These are phyloP conservation scores for Raddia distichophylla DNA, from an alignment of 176 grass and related monocot genomes.

Conservation along the genomic window DNA sequence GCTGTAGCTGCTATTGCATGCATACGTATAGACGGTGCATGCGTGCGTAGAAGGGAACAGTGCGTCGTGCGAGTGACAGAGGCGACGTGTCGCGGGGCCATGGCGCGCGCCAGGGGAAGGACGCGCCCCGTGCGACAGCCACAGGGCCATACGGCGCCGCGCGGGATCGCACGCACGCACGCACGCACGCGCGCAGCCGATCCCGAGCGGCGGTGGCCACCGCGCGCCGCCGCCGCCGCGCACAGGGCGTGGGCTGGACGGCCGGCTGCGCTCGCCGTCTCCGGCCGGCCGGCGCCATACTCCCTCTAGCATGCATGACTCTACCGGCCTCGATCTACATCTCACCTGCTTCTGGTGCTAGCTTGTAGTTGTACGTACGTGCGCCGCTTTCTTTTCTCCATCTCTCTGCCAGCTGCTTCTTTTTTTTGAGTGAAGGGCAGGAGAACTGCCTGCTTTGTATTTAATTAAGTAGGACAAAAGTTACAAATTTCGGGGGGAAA, in stretches of 20 bases:
- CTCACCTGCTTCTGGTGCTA: too few species aligned
- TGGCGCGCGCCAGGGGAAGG: not conserved
- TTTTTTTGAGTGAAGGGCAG: too few species aligned
- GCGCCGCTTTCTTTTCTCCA: too few species aligned
- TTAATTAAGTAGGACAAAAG: too few species aligned
- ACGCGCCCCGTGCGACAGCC: constrained; percentile 36
- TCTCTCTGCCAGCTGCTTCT: too few species aligned
- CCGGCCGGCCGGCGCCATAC: constrained; percentile 38
- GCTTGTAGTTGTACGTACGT: too few species aligned
- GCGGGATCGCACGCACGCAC: not conserved
- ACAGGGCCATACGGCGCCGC: constrained; percentile 45
- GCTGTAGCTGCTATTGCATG: not conserved
- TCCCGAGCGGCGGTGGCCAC: not conserved
- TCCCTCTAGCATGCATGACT: too few species aligned
- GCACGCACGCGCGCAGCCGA: not conserved
- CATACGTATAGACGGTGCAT: not conserved
- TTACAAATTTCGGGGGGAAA: too few species aligned
- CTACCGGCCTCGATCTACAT: too few species aligned
- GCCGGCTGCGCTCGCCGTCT: not conserved
- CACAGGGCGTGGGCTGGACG: constrained; percentile 1
- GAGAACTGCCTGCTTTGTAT: too few species aligned
- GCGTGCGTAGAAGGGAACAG: constrained; percentile 36
- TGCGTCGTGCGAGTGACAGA: constrained; percentile 45
- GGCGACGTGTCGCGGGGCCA: constrained; percentile 35
- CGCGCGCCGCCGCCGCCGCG: not conserved